Percentiles rank a stretch among this genome's conserved stretches.
Conservation (phyloP, 176 grass and related monocot genomes). For the Olyra latifolia region DNA sequence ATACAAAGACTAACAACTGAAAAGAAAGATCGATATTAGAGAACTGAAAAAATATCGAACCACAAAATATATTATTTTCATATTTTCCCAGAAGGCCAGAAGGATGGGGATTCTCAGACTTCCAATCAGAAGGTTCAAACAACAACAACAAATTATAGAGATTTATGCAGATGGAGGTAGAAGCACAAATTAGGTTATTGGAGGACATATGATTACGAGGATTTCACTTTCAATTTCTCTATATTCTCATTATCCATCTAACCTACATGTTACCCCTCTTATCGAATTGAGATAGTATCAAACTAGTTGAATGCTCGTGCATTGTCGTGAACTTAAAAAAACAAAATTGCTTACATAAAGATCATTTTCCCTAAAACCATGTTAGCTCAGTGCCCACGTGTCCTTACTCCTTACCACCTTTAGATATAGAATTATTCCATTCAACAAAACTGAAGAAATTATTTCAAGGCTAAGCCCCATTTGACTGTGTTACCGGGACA, state of each 20-base stretch:
- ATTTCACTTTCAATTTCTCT: background rate
- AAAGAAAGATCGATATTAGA: background rate
- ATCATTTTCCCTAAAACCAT: too few species aligned
- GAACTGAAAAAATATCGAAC: background rate
- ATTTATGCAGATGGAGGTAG: background rate
- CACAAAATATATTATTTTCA: background rate
- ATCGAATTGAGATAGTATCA: background rate
- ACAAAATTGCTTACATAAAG: too few species aligned
- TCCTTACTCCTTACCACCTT: too few species aligned
- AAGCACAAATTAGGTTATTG: background rate
- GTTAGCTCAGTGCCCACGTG: too few species aligned
- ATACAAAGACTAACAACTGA: background rate
- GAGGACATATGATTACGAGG: background rate
- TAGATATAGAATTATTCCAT: too few species aligned
- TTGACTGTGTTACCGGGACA: too few species aligned
- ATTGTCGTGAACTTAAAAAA: too few species aligned
- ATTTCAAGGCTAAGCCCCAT: background rate
- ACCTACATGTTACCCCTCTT: background rate
- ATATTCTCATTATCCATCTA: conserved; percentile 3
- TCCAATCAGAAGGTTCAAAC: conserved; percentile 9
- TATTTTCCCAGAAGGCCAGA: background rate
- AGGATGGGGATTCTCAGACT: background rate
- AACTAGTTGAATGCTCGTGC: too few species aligned
- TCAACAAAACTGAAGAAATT: too few species aligned
- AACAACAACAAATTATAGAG: background rate